Percentiles rank a stretch among this genome's conserved stretches.
phyloP scores from a whole-genome alignment of 805 yeast genomes.

The Myxozyma neotropica region DNA sequence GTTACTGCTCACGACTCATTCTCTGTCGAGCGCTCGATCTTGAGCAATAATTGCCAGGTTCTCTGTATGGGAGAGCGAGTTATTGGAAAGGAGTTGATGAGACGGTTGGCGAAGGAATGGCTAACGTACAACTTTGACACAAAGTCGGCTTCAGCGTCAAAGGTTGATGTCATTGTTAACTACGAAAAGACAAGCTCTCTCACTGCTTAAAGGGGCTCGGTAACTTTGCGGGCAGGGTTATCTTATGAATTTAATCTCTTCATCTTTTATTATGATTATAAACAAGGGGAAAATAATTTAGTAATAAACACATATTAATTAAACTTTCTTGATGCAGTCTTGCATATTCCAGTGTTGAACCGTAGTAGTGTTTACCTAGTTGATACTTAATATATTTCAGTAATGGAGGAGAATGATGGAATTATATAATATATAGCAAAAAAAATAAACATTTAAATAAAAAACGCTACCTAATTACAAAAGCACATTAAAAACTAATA shows the following conservation, averaged over 20 bases:
- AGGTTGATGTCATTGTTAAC: slow-evolving; percentile 39
- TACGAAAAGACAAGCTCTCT: slow-evolving; percentile 14
- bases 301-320: too few relatives aligned
- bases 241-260: too few relatives aligned
- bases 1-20: slow-evolving; percentile 54
- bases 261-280: too few relatives aligned
- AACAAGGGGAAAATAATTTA: too few relatives aligned
- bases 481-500: neutral
- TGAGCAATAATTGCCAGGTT: slow-evolving; percentile 50
- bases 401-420: too few relatives aligned
- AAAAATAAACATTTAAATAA: neutral
- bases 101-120: slow-evolving; percentile 51
- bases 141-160: slow-evolving; percentile 47
- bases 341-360: too few relatives aligned
- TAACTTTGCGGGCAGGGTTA: neutral
- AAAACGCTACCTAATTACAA: neutral
- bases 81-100: slow-evolving; percentile 50
- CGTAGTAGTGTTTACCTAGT: too few relatives aligned
- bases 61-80: slow-evolving; percentile 55
- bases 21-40: slow-evolving; percentile 51
- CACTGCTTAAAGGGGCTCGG: neutral
- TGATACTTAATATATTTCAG: too few relatives aligned
- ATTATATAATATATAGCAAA: neutral
- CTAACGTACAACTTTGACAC: slow-evolving; percentile 48
- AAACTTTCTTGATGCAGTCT: too few relatives aligned